Percentiles rank a stretch among this genome's conserved stretches.
Conservation (phyloP, 257 asterid genomes). For the Solanum chiquidenum region DNA sequence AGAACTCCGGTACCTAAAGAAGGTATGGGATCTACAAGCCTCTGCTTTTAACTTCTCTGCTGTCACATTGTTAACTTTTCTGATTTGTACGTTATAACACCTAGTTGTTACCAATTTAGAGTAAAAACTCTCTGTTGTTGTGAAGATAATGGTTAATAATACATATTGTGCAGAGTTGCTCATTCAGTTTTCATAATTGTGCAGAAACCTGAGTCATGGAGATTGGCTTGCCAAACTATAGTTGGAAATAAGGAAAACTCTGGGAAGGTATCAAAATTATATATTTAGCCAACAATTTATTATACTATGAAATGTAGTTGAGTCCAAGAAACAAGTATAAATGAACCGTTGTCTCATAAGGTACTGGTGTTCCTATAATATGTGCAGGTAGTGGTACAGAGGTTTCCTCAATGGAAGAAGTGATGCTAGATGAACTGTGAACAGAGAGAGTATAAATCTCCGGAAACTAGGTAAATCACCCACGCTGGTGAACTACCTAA, state of each 20-base stretch:
- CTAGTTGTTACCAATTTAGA: not conserved
- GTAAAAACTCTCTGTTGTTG: not conserved
- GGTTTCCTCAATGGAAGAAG: conserved; percentile 78
- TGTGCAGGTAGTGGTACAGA: conserved; percentile 66
- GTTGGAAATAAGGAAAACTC: conserved; percentile 89
- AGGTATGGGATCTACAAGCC: conserved; percentile 27
- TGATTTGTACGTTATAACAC: not conserved
- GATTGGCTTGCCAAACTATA: conserved; percentile 93
- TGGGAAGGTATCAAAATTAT: conserved; percentile 56
- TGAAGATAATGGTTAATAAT: not conserved
- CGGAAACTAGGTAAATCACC: not conserved
- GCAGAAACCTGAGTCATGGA: conserved; percentile 94
- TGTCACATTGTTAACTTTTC: not conserved
- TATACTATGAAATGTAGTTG: too few relatives aligned
- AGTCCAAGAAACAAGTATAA: not conserved
- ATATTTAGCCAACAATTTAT: not conserved
- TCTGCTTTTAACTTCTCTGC: not conserved
- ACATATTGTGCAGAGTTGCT: not conserved
- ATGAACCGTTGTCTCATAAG: not conserved
- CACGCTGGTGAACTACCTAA: too few relatives aligned
- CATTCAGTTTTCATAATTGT: not conserved
- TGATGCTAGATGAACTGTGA: conserved; percentile 10
- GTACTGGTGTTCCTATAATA: not conserved
- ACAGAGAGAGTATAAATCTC: not conserved
- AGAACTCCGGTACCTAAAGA: conserved; percentile 72